These are phyloP conservation scores for Phytopythium delawarense DNA, from an alignment of 352 stramenopile species.

Conservation along the genomic window DNA sequence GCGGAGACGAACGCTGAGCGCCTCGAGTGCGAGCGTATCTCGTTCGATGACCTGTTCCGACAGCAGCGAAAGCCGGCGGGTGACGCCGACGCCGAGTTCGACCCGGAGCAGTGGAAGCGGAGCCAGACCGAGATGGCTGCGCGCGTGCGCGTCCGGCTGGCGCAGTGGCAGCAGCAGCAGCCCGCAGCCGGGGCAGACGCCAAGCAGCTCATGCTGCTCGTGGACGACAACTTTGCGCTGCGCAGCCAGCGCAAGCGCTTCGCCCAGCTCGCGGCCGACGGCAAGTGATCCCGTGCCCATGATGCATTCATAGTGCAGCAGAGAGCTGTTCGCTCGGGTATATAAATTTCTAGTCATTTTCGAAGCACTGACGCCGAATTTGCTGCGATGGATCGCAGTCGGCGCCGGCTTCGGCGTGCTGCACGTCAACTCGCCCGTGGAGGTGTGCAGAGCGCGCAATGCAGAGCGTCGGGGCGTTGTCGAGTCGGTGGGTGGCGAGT, in stretches of 20 bases:
- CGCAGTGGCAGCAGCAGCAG: slow-evolving; percentile 6
- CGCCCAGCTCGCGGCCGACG: slow-evolving; percentile 40
- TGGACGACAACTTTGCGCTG: slow-evolving; percentile 74
- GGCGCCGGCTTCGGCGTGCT: slow-evolving; percentile 45
- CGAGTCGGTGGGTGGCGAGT: not conserved
- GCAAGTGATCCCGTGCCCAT: slow-evolving; percentile 14
- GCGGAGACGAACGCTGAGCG: not conserved
- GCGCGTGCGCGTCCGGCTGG: slow-evolving; percentile 16
- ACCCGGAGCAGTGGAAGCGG: slow-evolving; percentile 48
- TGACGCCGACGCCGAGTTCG: slow-evolving; percentile 19
- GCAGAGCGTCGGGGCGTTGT: slow-evolving; percentile 10
- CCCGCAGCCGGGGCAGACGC: not conserved
- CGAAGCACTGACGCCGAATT: slow-evolving; percentile 2
- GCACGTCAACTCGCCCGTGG: slow-evolving; percentile 22
- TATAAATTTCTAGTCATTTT: not conserved
- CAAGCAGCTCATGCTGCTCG: slow-evolving; percentile 37
- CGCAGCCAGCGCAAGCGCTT: slow-evolving; percentile 69
- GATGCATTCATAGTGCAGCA: no score
- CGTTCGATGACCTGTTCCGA: slow-evolving; percentile 62
- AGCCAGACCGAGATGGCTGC: slow-evolving; percentile 43
- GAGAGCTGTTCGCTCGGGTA: not conserved
- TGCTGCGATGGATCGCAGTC: slow-evolving; percentile 9
- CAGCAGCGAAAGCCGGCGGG: slow-evolving; percentile 2
- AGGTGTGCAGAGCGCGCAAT: slow-evolving; percentile 41
- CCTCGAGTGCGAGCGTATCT: slow-evolving; percentile 31